These are phyloP conservation scores for Calcarisporium arbuscula DNA, from an alignment of 2,329 filamentous ascomycete genomes.

Conservation along the genomic window DNA sequence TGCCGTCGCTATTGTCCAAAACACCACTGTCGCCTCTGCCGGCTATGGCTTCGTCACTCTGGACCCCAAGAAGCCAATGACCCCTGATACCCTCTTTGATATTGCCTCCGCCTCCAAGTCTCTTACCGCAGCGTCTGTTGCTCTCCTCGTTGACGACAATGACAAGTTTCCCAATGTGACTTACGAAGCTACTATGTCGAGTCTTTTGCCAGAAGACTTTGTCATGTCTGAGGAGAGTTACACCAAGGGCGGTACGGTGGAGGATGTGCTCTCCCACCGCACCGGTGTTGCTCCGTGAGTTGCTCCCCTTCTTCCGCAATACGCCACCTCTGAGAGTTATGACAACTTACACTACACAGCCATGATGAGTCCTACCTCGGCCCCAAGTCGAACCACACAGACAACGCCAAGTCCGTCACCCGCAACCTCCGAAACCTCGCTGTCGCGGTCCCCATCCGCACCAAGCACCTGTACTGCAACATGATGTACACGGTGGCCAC, in stretches of 20 bases:
- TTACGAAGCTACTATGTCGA: slow-evolving; percentile 13
- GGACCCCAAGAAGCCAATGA: slow-evolving; percentile 7
- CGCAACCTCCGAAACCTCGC: slow-evolving; percentile 16
- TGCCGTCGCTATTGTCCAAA: slow-evolving; percentile 11
- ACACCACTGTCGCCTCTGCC: slow-evolving; percentile 8
- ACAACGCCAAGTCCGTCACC: slow-evolving; percentile 12
- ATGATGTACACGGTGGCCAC: slow-evolving; percentile 16
- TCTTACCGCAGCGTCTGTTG: slow-evolving; percentile 14
- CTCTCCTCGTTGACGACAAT: slow-evolving; percentile 12
- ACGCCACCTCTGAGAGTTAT: not conserved
- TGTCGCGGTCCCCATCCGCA: slow-evolving; percentile 11
- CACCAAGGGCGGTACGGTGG: slow-evolving; percentile 10
- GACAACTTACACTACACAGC: slow-evolving; percentile 2
- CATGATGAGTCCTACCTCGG: slow-evolving; percentile 15
- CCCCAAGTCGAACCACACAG: slow-evolving; percentile 7
- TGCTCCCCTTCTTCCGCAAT: not conserved
- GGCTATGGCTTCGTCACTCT: slow-evolving; percentile 13
- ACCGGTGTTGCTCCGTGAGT: slow-evolving; percentile 15
- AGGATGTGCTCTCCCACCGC: slow-evolving; percentile 12
- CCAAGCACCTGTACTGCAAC: slow-evolving; percentile 16
- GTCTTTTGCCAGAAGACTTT: slow-evolving; percentile 15
- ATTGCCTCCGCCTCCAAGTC: slow-evolving; percentile 15
- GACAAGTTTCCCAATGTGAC: slow-evolving; percentile 10
- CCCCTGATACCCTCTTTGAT: slow-evolving; percentile 15
- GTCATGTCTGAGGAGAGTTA: slow-evolving; percentile 11